These are phyloP conservation scores for Lachnellula arida DNA, from an alignment of 2,329 filamentous ascomycete species.

Conservation along the genomic window DNA sequence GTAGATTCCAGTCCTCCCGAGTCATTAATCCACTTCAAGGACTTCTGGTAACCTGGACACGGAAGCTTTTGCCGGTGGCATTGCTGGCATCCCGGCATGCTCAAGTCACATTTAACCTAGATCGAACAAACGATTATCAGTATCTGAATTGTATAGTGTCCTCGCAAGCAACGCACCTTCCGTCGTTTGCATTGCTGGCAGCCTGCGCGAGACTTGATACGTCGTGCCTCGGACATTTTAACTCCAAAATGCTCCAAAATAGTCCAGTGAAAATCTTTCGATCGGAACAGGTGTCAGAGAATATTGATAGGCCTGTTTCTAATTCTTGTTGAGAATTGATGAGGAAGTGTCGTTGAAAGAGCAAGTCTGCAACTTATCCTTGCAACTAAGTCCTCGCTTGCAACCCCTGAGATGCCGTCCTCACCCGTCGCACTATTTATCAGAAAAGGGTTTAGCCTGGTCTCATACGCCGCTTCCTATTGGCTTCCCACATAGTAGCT, in stretches of 20 bases:
- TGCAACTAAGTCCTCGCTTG: not conserved
- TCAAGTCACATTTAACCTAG: conserved; percentile 5
- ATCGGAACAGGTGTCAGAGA: not conserved
- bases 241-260: not conserved
- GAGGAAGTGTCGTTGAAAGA: conserved; percentile 1
- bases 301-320: not conserved
- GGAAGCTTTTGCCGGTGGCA: conserved; percentile 7
- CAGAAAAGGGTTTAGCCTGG: not conserved
- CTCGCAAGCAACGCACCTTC: conserved; percentile 1
- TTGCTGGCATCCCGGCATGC: conserved; percentile 4
- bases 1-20: not conserved
- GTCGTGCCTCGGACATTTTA: conserved; percentile 8
- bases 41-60: conserved; percentile 10
- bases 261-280: not conserved
- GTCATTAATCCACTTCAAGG: conserved; percentile 7
- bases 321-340: not conserved
- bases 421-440: not conserved
- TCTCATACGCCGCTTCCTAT: not conserved
- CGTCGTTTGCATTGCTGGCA: conserved; percentile 9
- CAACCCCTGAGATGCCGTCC: not conserved
- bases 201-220: conserved; percentile 10
- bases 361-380: not conserved
- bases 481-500: not conserved
- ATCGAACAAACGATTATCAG: not conserved
- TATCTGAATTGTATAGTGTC: not conserved